Percentiles rank a stretch among this genome's conserved stretches.
Conservation (phyloP, 306 rosid genomes). For the Ziziphus jujuba region DNA sequence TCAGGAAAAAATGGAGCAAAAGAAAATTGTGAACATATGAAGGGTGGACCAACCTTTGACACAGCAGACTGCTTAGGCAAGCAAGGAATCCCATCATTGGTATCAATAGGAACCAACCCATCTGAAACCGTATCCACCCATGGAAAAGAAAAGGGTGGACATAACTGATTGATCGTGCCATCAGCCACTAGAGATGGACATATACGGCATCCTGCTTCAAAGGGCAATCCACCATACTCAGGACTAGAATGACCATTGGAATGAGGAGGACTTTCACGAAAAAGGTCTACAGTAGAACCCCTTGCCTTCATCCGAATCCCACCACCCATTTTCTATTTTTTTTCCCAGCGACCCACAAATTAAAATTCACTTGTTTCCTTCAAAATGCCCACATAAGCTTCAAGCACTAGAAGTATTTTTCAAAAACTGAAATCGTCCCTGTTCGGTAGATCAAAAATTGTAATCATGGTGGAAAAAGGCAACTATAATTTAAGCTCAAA, state of each 20-base stretch:
- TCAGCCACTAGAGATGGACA: slow-evolving; percentile 35
- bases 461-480: too few species aligned
- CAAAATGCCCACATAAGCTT: slow-evolving; percentile 38
- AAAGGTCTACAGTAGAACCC: slow-evolving; percentile 29
- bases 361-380: slow-evolving; percentile 25
- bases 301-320: slow-evolving; percentile 60
- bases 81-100: slow-evolving; percentile 70
- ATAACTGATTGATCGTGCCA: slow-evolving; percentile 35
- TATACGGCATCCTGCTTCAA: slow-evolving; percentile 29
- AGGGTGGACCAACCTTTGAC: slow-evolving; percentile 45
- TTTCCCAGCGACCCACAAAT: slow-evolving; percentile 15
- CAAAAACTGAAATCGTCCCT: too few species aligned
- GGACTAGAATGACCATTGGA: slow-evolving; percentile 43
- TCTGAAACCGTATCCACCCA: slow-evolving; percentile 37
- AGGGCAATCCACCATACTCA: slow-evolving; percentile 32
- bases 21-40: slow-evolving; percentile 6
- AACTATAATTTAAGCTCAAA: too few species aligned
- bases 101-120: slow-evolving; percentile 41
- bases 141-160: slow-evolving; percentile 45
- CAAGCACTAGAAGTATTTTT: too few species aligned
- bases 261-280: slow-evolving; percentile 31
- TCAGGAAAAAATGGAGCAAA: background rate
- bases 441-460: too few species aligned
- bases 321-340: slow-evolving; percentile 55
- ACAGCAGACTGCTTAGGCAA: slow-evolving; percentile 58